Evolutionary conservation across 1,284 basidiomycete species (phyloP).

Genomic region (Kalmanozyma brasiliensis): DNA sequence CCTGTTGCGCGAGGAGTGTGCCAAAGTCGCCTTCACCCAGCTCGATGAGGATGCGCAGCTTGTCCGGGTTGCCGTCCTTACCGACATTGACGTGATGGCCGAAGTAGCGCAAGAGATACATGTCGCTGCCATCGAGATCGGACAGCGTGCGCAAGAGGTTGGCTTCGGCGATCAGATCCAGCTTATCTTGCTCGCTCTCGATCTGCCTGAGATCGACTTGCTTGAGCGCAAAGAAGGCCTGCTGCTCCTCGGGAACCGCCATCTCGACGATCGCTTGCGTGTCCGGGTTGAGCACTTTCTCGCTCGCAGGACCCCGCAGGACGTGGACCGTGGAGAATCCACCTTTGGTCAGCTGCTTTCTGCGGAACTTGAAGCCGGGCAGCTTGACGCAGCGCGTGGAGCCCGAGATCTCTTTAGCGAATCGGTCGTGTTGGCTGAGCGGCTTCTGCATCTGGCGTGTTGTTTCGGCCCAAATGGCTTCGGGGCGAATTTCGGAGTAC

Average conservation of each 20-base stretch:
- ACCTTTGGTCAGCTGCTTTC: conserved; percentile 58
- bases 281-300: conserved; percentile 29
- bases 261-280: conserved; percentile 48
- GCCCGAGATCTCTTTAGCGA: conserved; percentile 35
- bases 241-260: conserved; percentile 54
- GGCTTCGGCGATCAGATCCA: conserved; percentile 65
- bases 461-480: conserved; percentile 52
- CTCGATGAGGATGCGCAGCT: conserved; percentile 65
- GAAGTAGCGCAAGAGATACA: conserved; percentile 65
- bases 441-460: conserved; percentile 39
- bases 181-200: conserved; percentile 60
- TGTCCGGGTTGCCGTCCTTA: conserved; percentile 34
- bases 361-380: conserved; percentile 59
- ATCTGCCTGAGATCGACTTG: conserved; percentile 64
- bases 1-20: conserved; percentile 50
- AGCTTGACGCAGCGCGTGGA: conserved; percentile 51
- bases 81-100: conserved; percentile 61
- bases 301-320: conserved; percentile 57
- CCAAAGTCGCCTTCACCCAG: conserved; percentile 65
- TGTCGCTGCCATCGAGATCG: conserved; percentile 54
- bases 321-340: conserved; percentile 66
- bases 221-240: conserved; percentile 66
- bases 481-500: conserved; percentile 41
- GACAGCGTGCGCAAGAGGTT: conserved; percentile 61
- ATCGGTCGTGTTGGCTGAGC: conserved; percentile 27